phyloP scores from a whole-genome alignment of 2,329 filamentous ascomycete genomes.

The Pseudogymnoascus sp. region DNA sequence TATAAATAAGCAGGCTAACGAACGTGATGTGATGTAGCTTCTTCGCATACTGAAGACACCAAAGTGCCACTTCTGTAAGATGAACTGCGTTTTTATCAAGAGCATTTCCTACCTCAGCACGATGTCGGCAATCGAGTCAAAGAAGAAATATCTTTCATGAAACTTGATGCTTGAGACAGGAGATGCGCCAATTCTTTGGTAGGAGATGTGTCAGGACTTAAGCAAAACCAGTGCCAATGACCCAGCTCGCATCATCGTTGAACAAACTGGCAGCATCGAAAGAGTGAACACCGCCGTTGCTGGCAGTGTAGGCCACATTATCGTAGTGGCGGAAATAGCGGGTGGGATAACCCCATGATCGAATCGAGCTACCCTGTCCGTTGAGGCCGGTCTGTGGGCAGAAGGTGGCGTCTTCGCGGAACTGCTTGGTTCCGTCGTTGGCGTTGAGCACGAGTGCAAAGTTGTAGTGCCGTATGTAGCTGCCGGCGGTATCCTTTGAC shows the following conservation, averaged over 20 bases:
- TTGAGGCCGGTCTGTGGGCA: conserved; percentile 47
- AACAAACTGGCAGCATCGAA: conserved; percentile 45
- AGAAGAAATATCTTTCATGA: neutral
- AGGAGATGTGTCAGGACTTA: conserved; percentile 20
- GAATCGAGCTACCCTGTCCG: conserved; percentile 44
- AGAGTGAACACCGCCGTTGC: conserved; percentile 47
- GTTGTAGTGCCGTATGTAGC: conserved; percentile 49
- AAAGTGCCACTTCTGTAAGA: neutral
- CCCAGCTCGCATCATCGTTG: conserved; percentile 48
- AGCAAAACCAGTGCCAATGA: conserved; percentile 39
- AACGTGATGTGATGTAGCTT: neutral
- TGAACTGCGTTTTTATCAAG: neutral
- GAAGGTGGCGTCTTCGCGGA: conserved; percentile 57
- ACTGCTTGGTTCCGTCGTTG: conserved; percentile 48
- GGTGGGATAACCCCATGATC: conserved; percentile 54
- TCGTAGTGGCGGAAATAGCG: conserved; percentile 50
- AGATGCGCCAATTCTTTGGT: neutral
- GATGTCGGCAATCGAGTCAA: neutral
- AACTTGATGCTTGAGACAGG: no score
- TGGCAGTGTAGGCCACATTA: conserved; percentile 41
- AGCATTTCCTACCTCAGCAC: neutral
- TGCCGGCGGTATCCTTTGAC: conserved; percentile 49
- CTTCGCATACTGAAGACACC: neutral
- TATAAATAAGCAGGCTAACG: neutral
- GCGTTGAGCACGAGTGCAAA: conserved; percentile 44